phyloP scores from a whole-genome alignment of 352 stramenopile genomes.

The Globisporangium radiosum region DNA sequence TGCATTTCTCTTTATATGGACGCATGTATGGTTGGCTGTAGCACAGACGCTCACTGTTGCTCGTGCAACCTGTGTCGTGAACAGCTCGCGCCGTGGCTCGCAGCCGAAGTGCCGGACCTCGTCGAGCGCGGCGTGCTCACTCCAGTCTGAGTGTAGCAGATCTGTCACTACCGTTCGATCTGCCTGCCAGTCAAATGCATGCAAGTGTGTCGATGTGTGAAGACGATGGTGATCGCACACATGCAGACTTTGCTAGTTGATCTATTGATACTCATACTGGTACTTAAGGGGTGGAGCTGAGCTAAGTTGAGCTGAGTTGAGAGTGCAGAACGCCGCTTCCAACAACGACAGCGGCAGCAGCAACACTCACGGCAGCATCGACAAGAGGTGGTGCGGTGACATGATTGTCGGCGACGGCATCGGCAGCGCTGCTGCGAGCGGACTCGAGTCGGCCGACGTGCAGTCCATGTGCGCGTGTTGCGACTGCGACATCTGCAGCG shows the following conservation, averaged over 20 bases:
- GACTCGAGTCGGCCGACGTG: conserved; percentile 5
- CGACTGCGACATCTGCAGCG: not conserved
- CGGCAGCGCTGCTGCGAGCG: conserved; percentile 7
- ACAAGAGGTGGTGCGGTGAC: conserved; percentile 59
- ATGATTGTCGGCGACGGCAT: conserved; percentile 49
- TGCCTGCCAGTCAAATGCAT: too few species aligned
- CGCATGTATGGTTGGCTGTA: too few species aligned
- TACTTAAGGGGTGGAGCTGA: not conserved
- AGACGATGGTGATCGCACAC: too few species aligned
- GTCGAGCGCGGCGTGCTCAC: conserved; percentile 74
- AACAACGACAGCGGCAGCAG: not conserved
- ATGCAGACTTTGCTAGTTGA: not conserved
- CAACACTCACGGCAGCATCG: conserved; percentile 33
- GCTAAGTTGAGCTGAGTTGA: not conserved
- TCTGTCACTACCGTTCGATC: not conserved
- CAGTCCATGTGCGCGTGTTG: not conserved
- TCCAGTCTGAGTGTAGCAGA: conserved; percentile 31
- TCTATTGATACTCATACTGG: not conserved
- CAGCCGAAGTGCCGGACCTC: conserved; percentile 81
- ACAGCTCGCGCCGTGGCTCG: conserved; percentile 81
- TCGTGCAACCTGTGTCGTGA: too few species aligned
- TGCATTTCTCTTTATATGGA: conserved; percentile 3
- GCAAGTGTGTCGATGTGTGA: too few species aligned
- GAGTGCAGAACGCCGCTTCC: conserved; percentile 5
- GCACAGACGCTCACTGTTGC: too few species aligned